Evolutionary conservation across 192 early-diverging fungal species (phyloP).

Genomic region (Entrophospora sp.): DNA sequence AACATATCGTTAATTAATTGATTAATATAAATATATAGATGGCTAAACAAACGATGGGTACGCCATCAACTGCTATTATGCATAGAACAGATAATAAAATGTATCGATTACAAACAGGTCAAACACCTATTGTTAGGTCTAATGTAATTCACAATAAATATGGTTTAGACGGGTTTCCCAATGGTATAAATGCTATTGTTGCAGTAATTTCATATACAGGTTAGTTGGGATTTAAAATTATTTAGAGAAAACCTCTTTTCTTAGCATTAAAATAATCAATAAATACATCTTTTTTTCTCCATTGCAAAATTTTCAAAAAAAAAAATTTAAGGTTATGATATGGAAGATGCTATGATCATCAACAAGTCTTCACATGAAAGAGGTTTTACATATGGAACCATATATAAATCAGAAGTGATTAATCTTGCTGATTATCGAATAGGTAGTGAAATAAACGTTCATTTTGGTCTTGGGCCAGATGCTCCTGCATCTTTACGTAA

Average conservation of each 20-base stretch:
- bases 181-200: conserved; percentile 94
- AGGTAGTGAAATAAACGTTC: conserved; percentile 68
- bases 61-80: conserved; percentile 77
- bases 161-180: conserved; percentile 88
- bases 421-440: conserved; percentile 67
- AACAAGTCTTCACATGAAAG: conserved; percentile 91
- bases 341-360: conserved; percentile 99
- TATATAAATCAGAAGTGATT: conserved; percentile 90
- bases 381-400: conserved; percentile 93
- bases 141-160: conserved; percentile 76
- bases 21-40: conserved; percentile 58
- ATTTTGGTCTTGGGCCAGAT: conserved; percentile 68
- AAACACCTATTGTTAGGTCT: conserved; percentile 91
- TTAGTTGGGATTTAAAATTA: no score
- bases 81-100: conserved; percentile 96
- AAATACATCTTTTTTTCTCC: no score
- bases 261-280: no score
- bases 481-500: conserved; percentile 38
- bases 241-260: no score
- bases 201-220: conserved; percentile 96
- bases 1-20: no score
- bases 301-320: no score
- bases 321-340: conserved; percentile 73
- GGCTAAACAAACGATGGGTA: conserved; percentile 99
- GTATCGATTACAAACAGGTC: conserved; percentile 93